Evolutionary conservation across 1,284 basidiomycete species (phyloP), one percentile per base, ranked within the genome.

Genomic region (Malassezia cuniculi): DNA sequence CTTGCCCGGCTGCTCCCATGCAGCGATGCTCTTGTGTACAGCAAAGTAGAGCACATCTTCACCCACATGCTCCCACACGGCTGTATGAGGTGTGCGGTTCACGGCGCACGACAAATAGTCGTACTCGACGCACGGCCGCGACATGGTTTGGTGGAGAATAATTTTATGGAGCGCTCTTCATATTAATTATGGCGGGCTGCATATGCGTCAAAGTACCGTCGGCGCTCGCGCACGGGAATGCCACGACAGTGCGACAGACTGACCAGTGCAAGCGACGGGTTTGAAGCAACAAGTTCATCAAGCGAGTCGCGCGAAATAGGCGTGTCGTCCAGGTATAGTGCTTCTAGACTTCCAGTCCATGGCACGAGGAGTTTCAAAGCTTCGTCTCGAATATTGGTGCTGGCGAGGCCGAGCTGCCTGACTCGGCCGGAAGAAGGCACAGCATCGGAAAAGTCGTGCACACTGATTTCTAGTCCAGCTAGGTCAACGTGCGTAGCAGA

Each of bases 61-160:
- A 8, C 11, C 11, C 5, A n/a, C 18, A 16, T 24, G 30, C 9
- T 31, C 38, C 52, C 59, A 60, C 29, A 63, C 61, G 4, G 57
- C 58, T 12, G 54, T 40, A 40, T 63, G 55, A 21, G 53, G 47
- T 17, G 47, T 43, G 25, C 60, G 50, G 44, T 60, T 61, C 46
- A 54, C 59, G 4, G 56, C 50, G 24, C 58, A 54, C 24, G 61
- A 52, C 11, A 54, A 52, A 33, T 63, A 63, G 21, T 57, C 46
- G 46, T 39, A 44, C 26, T 41, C 36, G 7, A 48, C 47, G 12
- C 51, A 50, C 48, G 38, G 19, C 17, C 18, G 10, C 27, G 28
- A 12, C 12, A 28, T 30, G 27, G 27, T 33, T 12, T 14, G 10
- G n/a, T n/a, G n/a, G 31, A 7, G 27, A n/a, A 22, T 21, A 28